These are phyloP conservation scores for Lizonia empirigonia DNA, from an alignment of 2,329 filamentous ascomycete genomes.

Conservation along the genomic window DNA sequence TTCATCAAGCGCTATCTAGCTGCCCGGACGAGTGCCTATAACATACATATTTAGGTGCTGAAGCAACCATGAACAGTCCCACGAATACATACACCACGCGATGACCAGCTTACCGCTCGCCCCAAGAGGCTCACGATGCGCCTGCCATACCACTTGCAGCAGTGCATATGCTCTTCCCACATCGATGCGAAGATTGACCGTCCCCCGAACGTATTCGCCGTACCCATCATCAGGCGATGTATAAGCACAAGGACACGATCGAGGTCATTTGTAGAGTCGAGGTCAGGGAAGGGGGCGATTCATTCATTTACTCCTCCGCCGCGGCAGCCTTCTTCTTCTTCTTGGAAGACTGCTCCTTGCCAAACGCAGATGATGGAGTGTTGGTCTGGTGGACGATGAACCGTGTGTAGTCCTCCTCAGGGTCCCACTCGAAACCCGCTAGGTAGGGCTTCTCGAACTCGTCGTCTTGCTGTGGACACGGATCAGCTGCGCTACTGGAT, in stretches of 20 bases:
- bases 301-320: slow-evolving; percentile 46
- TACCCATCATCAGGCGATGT: slow-evolving; percentile 30
- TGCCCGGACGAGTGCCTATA: slow-evolving; percentile 27
- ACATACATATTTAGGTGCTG: slow-evolving; percentile 32
- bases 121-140: slow-evolving; percentile 20
- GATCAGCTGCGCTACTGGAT: slow-evolving; percentile 23
- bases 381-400: slow-evolving; percentile 86
- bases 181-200: slow-evolving; percentile 37
- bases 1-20: slow-evolving; percentile 31
- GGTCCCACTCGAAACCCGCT: slow-evolving; percentile 95
- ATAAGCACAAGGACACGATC: slow-evolving; percentile 27
- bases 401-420: slow-evolving; percentile 86
- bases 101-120: slow-evolving; percentile 22
- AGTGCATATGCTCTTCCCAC: slow-evolving; percentile 44
- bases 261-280: slow-evolving; percentile 38
- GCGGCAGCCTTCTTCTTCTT: slow-evolving; percentile 46
- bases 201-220: slow-evolving; percentile 29
- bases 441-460: slow-evolving; percentile 88
- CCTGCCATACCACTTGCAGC: slow-evolving; percentile 24
- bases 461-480: slow-evolving; percentile 73
- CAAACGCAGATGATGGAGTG: slow-evolving; percentile 53
- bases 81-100: slow-evolving; percentile 26
- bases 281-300: slow-evolving; percentile 46
- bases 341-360: slow-evolving; percentile 51
- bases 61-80: slow-evolving; percentile 27